A percentile compares a stretch with the other conserved stretches of the same genome.
phyloP scores from a whole-genome alignment of 768 basidiomycete species.

The Mycena vitilis region DNA sequence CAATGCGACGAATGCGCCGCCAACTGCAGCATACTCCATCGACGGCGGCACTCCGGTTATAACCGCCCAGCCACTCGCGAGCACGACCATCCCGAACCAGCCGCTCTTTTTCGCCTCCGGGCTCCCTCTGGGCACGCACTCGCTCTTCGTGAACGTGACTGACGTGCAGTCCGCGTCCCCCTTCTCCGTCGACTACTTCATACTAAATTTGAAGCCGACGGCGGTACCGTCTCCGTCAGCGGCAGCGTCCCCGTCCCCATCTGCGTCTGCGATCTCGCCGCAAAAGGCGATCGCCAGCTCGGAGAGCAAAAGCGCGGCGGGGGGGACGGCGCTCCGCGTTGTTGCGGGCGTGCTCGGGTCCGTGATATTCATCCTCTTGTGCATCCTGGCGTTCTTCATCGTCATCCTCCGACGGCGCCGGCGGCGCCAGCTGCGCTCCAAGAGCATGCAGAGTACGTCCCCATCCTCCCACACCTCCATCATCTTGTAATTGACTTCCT shows the following conservation, averaged over 20 bases:
- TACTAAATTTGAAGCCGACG: conserved; percentile 45
- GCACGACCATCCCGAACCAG: conserved; percentile 49
- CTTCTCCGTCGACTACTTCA: conserved; percentile 55
- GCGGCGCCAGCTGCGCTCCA: conserved; percentile 1
- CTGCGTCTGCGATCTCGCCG: conserved; percentile 9
- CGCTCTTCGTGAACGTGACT: conserved; percentile 53
- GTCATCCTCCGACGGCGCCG: conserved; percentile 35
- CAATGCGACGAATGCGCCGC: conserved; percentile 48
- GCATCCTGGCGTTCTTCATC: conserved; percentile 24
- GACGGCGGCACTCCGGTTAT: conserved; percentile 48
- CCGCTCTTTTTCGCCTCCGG: conserved; percentile 52
- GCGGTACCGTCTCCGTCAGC: conserved; percentile 2
- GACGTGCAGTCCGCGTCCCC: conserved; percentile 44
- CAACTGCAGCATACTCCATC: conserved; percentile 54
- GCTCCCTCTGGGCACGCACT: conserved; percentile 47
- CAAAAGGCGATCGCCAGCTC: not conserved
- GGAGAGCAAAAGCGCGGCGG: not conserved
- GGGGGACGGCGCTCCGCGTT: conserved; percentile 37
- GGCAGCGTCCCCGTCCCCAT: conserved; percentile 9
- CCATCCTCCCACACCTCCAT: not conserved
- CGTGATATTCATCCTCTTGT: conserved; percentile 37
- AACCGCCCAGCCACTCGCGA: conserved; percentile 52
- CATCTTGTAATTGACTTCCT: not conserved
- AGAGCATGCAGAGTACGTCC: conserved; percentile 22
- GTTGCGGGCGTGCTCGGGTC: conserved; percentile 44